Base-by-base conservation (phyloP, 352 stramenopile genomes). In the Globisporangium rhizosaccharum region DNA sequence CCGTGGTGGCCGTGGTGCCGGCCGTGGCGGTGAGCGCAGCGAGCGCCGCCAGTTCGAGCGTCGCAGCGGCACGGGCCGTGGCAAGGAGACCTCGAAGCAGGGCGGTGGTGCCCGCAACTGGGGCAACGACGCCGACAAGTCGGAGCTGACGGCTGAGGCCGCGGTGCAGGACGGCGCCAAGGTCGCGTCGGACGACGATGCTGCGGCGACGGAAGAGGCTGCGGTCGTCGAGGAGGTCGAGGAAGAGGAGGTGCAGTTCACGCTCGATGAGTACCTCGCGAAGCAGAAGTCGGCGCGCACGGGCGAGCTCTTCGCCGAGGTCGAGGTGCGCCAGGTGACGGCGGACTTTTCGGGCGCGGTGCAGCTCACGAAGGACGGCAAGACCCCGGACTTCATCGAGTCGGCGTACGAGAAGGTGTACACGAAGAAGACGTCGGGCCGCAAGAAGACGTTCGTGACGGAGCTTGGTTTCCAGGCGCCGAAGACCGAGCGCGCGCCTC, bases 91-190 rank as follows among this genome's bases (percentile, higher is more conserved):
- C 65, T 97, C 90, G 72, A 98, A 98, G 80, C 83, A 87, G 62
- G 96, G 96, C 50, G 93, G 89, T 56, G 96, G 96, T 71, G 91
- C 90, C 62, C 91, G 82, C 77, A 99, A 99, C 83, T 99, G 96
- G 96, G 96, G 96, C 71, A 97, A 98, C 82, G 82, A 96, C 59
- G 75, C 94, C 63, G 92, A 97, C 73, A 90, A 96, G 70, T 83
- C 82, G 51, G 89, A 95, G 65, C 88, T 97, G 73, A 59, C 65
- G 33, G 74, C 73, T 33, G 76, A 87, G 66, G 79, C 79, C 25
- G 75, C 62, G 47, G 68, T 73, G 44, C 74, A 87, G 67, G 79
- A 88, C 41, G 71, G 67, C 50, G 78, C 67, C 36, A 83, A 85
- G 73, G 59, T 51, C 18, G 55, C 55, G 33, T 76, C 66, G 44